These are phyloP conservation scores for Tuctoria greenei DNA, from an alignment of 176 grass and related monocot species.

Conservation along the genomic window DNA sequence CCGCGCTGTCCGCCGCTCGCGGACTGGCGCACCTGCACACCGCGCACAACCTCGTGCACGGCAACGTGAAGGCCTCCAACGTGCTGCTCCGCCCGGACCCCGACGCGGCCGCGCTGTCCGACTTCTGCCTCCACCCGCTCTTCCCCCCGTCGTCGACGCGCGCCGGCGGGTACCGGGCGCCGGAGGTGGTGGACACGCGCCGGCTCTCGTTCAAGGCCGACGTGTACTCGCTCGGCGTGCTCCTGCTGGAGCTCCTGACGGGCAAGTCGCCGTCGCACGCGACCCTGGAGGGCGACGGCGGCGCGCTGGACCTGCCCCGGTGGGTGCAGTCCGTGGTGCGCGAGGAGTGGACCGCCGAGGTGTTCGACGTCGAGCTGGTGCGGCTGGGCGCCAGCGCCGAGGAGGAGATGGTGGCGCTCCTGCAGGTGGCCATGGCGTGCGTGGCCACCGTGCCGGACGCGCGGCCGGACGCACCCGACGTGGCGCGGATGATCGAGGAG, in stretches of 20 bases:
- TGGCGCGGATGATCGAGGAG: slow-evolving; percentile 85
- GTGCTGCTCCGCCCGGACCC: slow-evolving; percentile 45
- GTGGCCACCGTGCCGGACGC: slow-evolving; percentile 77
- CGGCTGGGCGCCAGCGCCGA: slow-evolving; percentile 47
- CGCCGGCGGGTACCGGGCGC: slow-evolving; percentile 44
- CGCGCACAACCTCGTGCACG: slow-evolving; percentile 51
- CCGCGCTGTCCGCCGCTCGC: slow-evolving; percentile 45
- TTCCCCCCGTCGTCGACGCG: slow-evolving; percentile 45
- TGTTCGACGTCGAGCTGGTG: slow-evolving; percentile 69
- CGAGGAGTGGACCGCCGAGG: slow-evolving; percentile 70
- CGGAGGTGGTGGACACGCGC: slow-evolving; percentile 38
- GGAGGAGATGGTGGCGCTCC: slow-evolving; percentile 58
- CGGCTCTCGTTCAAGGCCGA: slow-evolving; percentile 62
- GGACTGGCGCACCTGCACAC: slow-evolving; percentile 57
- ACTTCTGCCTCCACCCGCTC: slow-evolving; percentile 56
- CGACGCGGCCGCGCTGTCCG: slow-evolving; percentile 46
- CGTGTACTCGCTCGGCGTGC: slow-evolving; percentile 68
- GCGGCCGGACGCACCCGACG: slow-evolving; percentile 65
- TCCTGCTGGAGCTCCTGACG: slow-evolving; percentile 56
- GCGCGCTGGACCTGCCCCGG: slow-evolving; percentile 14
- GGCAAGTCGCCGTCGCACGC: slow-evolving; percentile 50
- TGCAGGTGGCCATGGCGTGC: slow-evolving; percentile 97
- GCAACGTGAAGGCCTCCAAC: slow-evolving; percentile 69
- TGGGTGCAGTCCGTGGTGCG: slow-evolving; percentile 69
- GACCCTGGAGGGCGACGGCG: slow-evolving; percentile 27